phyloP scores from a whole-genome alignment of 1,139 yeast species.

The Sugiyamaella paludigena region DNA sequence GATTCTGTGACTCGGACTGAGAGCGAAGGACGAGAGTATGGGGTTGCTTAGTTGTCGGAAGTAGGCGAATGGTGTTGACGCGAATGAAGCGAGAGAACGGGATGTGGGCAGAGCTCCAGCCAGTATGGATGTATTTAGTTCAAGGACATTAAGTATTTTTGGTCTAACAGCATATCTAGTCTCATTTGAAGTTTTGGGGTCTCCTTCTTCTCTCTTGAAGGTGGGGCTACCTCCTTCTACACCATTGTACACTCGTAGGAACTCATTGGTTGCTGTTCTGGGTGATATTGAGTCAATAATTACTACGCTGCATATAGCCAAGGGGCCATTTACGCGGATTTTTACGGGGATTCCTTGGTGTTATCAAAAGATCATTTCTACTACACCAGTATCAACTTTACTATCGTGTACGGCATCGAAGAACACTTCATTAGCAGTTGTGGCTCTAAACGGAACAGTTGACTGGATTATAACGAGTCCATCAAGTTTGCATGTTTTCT shows the following conservation, averaged over 20 bases:
- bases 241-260: conserved; percentile 45
- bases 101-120: background rate
- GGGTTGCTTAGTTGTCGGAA: no score
- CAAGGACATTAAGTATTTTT: background rate
- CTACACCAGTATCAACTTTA: conserved; percentile 23
- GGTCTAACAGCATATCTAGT: conserved; percentile 31
- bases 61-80: background rate
- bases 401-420: conserved; percentile 16
- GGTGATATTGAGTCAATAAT: conserved; percentile 37
- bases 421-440: conserved; percentile 31
- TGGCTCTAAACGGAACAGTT: conserved; percentile 40
- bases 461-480: conserved; percentile 36
- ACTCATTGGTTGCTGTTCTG: conserved; percentile 46
- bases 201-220: conserved; percentile 41
- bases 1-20: background rate
- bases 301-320: conserved; percentile 20
- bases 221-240: conserved; percentile 51
- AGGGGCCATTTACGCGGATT: conserved; percentile 17
- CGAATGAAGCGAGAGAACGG: background rate
- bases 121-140: no score
- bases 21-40: no score
- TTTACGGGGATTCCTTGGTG: conserved; percentile 20
- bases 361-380: conserved; percentile 21
- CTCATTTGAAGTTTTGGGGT: conserved; percentile 39
- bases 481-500: conserved; percentile 30